Evolutionary conservation across 2,329 filamentous ascomycete species (phyloP).

Genomic region (Fusarium sp.): DNA sequence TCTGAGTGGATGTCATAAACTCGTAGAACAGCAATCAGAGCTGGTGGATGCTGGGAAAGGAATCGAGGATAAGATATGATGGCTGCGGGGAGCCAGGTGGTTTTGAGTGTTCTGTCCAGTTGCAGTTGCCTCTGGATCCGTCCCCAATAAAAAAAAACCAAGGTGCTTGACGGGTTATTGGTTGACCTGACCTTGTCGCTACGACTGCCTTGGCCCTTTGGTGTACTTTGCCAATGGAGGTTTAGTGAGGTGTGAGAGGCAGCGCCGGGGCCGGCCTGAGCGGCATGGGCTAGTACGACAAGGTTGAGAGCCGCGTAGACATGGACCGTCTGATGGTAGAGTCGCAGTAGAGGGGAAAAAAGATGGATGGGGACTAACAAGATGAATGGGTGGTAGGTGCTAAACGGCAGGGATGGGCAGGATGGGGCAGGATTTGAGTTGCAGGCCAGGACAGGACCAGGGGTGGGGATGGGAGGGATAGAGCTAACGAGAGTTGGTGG

Average conservation of each 20-base stretch:
- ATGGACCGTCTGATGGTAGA: conserved; percentile 40
- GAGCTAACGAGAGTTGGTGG: conserved; percentile 11
- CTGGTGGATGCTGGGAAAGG: conserved; percentile 39
- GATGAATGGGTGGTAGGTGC: conserved; percentile 33
- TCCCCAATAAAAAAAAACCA: conserved; percentile 30
- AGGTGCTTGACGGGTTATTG: conserved; percentile 18
- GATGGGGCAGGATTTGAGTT: conserved; percentile 38
- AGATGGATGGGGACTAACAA: no score
- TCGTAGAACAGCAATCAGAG: conserved; percentile 42
- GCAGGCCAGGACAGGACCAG: conserved; percentile 29
- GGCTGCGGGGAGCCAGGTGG: conserved; percentile 43
- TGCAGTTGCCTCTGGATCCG: not conserved
- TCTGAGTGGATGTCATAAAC: conserved; percentile 31
- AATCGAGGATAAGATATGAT: conserved; percentile 28
- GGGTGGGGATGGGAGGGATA: conserved; percentile 16
- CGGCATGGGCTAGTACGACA: conserved; percentile 46
- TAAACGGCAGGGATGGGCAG: conserved; percentile 32
- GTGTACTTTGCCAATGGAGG: conserved; percentile 5
- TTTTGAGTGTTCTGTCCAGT: conserved; percentile 40
- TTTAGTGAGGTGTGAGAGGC: conserved; percentile 27
- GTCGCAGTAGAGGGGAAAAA: no score
- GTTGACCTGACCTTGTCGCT: conserved; percentile 7
- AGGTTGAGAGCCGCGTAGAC: conserved; percentile 47
- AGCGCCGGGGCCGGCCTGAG: conserved; percentile 43
- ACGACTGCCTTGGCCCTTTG: conserved; percentile 24